These are phyloP conservation scores for Ceratocystis ficicola DNA, from an alignment of 2,329 filamentous ascomycete genomes.

Conservation along the genomic window DNA sequence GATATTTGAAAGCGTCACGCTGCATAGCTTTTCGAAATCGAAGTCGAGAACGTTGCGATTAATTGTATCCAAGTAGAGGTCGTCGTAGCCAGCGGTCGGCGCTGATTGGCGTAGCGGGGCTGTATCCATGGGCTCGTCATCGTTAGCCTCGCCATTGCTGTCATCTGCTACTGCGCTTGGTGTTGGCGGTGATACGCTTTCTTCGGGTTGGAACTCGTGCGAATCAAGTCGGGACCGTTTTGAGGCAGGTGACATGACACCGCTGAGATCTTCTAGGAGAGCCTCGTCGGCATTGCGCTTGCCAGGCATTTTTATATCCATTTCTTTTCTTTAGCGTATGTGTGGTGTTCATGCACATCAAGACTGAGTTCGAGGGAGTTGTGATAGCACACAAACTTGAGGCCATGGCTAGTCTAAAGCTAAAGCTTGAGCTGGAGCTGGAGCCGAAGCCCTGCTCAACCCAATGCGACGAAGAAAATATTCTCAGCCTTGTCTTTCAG, in stretches of 20 bases:
- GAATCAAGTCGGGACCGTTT: conserved; percentile 43
- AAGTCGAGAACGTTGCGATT: conserved; percentile 88
- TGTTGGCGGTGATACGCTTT: conserved; percentile 17
- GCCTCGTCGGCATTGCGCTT: conserved; percentile 51
- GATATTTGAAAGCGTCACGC: conserved; percentile 89
- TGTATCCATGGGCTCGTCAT: conserved; percentile 31
- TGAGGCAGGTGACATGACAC: conserved; percentile 44
- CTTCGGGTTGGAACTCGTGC: conserved; percentile 25
- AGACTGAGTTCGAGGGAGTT: neutral
- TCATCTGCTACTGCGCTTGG: conserved; percentile 23
- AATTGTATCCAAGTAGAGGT: conserved; percentile 96
- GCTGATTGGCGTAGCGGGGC: conserved; percentile 57
- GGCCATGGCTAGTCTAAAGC: too few species aligned
- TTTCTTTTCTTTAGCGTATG: neutral
- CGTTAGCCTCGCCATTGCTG: conserved; percentile 34
- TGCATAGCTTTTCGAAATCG: conserved; percentile 98
- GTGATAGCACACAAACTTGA: neutral
- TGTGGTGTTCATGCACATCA: neutral
- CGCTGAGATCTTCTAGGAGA: conserved; percentile 42
- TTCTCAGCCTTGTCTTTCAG: conserved; percentile 18
- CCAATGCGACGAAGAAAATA: conserved; percentile 2
- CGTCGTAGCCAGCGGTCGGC: conserved; percentile 77
- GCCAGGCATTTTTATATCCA: neutral
- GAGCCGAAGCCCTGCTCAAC: neutral
- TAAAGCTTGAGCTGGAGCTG: neutral